Percentiles rank a stretch among this genome's conserved stretches.
Evolutionary conservation across 1,284 basidiomycete species (phyloP).

Genomic region (Porphyrellus sp.): DNA sequence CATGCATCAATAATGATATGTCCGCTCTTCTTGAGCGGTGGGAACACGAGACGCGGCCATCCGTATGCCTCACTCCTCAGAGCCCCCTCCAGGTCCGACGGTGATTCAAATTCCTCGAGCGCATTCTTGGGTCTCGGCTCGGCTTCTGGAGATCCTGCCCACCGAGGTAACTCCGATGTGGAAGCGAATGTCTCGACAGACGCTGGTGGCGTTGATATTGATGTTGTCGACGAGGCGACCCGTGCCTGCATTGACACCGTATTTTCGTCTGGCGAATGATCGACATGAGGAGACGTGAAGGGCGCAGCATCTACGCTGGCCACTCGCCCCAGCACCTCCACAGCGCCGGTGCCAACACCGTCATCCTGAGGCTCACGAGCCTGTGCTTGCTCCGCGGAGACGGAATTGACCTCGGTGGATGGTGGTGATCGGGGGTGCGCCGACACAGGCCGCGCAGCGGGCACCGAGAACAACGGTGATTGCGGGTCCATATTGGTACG

Average conservation of each 20-base stretch:
- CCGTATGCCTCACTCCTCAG: conserved; percentile 67
- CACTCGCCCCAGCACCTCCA: conserved; percentile 16
- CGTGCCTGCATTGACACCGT: conserved; percentile 16
- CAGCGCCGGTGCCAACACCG: conserved; percentile 22
- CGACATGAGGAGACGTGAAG: conserved; percentile 29
- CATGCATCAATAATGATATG: conserved; percentile 94
- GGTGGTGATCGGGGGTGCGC: conserved; percentile 16
- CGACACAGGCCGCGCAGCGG: conserved; percentile 9
- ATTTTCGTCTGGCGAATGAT: conserved; percentile 17
- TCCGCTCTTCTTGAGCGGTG: conserved; percentile 88
- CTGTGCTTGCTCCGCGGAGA: conserved; percentile 36
- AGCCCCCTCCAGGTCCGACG: conserved; percentile 43
- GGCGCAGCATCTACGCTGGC: conserved; percentile 17
- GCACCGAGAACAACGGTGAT: conserved; percentile 26
- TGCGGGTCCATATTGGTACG: conserved; percentile 21
- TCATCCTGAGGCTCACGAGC: conserved; percentile 45
- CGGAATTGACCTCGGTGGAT: conserved; percentile 20
- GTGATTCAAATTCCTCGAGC: conserved; percentile 15
- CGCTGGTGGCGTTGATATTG: conserved; percentile 19
- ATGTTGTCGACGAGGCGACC: conserved; percentile 4
- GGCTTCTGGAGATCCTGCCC: neutral
- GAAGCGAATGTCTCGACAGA: conserved; percentile 10
- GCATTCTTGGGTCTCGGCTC: conserved; percentile 4
- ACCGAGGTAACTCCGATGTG: conserved; percentile 8
- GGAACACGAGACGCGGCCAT: conserved; percentile 90